phyloP scores from a whole-genome alignment of 2,329 filamentous ascomycete species.

The Xylariaceae sp. region DNA sequence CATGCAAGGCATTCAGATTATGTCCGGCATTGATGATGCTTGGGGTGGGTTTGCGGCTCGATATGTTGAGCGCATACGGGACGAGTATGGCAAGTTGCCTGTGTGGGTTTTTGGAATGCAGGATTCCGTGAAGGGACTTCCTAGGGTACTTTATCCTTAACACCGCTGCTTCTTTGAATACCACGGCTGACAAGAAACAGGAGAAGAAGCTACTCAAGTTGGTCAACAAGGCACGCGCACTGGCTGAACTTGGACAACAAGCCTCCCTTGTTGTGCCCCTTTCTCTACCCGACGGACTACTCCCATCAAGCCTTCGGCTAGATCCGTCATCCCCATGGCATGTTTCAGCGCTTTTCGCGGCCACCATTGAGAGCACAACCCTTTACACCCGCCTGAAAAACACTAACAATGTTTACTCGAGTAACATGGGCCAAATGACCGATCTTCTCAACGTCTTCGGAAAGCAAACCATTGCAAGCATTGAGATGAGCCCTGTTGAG shows the following conservation, averaged over 20 bases:
- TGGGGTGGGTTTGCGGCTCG: constrained; percentile 73
- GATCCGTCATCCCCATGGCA: constrained; percentile 70
- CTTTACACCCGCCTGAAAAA: constrained; percentile 65
- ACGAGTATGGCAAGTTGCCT: constrained; percentile 84
- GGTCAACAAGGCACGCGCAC: constrained; percentile 67
- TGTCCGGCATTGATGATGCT: constrained; percentile 67
- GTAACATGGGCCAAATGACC: constrained; percentile 57
- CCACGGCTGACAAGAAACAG: constrained; percentile 31
- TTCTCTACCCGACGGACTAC: constrained; percentile 50
- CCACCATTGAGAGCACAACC: constrained; percentile 72
- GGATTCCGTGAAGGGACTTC: constrained; percentile 48
- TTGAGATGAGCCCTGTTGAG: constrained; percentile 59
- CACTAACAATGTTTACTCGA: constrained; percentile 38
- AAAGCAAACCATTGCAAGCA: constrained; percentile 71
- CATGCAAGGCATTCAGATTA: constrained; percentile 79
- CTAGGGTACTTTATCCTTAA: constrained; percentile 40
- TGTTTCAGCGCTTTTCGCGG: constrained; percentile 66
- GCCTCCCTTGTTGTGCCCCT: constrained; percentile 77
- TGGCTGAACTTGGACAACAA: constrained; percentile 63
- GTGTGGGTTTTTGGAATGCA: constrained; percentile 86
- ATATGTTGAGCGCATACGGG: constrained; percentile 72
- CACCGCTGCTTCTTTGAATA: neutral
- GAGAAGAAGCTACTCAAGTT: constrained; percentile 60
- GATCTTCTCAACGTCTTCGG: constrained; percentile 67
- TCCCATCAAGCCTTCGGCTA: constrained; percentile 55